Base-by-base conservation (phyloP, 345 rosid genomes). In the Eucalyptus pumila region DNA sequence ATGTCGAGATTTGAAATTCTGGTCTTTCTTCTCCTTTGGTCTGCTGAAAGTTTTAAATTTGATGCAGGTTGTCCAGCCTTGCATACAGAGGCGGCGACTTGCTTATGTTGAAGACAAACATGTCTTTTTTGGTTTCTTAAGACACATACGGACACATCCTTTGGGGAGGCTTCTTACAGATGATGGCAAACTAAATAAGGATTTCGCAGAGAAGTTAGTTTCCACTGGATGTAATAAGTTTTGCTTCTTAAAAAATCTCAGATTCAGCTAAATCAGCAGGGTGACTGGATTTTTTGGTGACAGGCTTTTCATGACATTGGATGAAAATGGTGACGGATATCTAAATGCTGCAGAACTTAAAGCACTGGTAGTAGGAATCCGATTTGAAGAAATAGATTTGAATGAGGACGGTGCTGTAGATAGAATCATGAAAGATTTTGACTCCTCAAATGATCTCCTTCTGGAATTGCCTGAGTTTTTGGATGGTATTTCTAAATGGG, bases 71-170 rank as follows among this genome's bases (percentile, higher is more conserved):
- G 93, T 93, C 90, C 99, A 98, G 92, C 99, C 99, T 21, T 94
- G 96, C 98, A 94, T 98, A 80, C 99, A 95, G 91, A 92, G 91
- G 90, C 94, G 98, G 72, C 93, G 95, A 80, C 89, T 98, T 88
- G 97, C 96, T 91, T 98, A 91, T 86, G 95, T 91, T 27, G 94
- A 94, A 94, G 97, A 94, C 92, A 94, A 94, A 89, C 96, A 89
- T 89, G 92, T 95, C 27, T 90, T 94, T 30, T 94, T 95, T 37
- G 94, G 94, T 88, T 92, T 95, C 88, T 80, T 94, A 54, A 90
- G 91, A 40, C 94, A 92, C 87, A 48, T 95, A 51, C 91, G 88
- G 86, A 86, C 65, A 37, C 92, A 85, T 2, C 67, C 94, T 37
- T 45, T 93, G 54, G 96, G 95, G 81, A 92, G 89, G 89, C 92